Conservation (phyloP, 106 monocot species). For the Phalaenopsis aphrodite region DNA sequence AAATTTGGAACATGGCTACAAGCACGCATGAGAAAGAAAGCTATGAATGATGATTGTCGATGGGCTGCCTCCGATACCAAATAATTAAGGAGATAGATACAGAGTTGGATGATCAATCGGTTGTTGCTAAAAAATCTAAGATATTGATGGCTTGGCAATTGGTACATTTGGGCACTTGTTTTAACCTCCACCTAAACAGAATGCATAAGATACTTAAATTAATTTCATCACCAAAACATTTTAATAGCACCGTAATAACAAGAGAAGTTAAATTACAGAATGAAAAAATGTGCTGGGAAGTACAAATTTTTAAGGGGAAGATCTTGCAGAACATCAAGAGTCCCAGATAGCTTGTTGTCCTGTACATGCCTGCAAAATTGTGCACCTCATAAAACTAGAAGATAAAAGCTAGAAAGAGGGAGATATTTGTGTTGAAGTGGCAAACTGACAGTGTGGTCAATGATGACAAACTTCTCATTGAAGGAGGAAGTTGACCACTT, state of each 20-base stretch:
- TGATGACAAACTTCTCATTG: conserved; percentile 71
- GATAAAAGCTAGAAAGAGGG: conserved; percentile 7
- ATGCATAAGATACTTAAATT: background rate
- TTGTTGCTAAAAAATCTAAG: too few species aligned
- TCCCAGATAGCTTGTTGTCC: conserved; percentile 74
- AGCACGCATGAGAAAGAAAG: too few species aligned
- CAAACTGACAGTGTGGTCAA: conserved; percentile 80
- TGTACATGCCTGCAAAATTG: conserved; percentile 58
- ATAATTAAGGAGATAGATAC: too few species aligned
- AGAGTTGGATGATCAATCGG: too few species aligned
- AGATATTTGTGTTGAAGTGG: conserved; percentile 7
- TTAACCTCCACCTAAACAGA: too few species aligned
- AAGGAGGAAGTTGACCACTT: conserved; percentile 69
- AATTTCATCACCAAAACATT: background rate
- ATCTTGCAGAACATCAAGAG: conserved; percentile 74
- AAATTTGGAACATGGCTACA: too few species aligned
- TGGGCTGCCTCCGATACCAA: too few species aligned
- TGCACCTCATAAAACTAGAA: conserved; percentile 5
- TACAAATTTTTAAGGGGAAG: conserved; percentile 92
- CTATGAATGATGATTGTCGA: too few species aligned
- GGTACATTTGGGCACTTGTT: background rate
- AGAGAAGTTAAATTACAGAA: background rate
- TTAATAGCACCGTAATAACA: background rate
- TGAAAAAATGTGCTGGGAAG: conserved; percentile 1
- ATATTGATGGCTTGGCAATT: background rate